Base-by-base conservation (phyloP, 495 filamentous ascomycete species). In the Penicillium longicatenatum region DNA sequence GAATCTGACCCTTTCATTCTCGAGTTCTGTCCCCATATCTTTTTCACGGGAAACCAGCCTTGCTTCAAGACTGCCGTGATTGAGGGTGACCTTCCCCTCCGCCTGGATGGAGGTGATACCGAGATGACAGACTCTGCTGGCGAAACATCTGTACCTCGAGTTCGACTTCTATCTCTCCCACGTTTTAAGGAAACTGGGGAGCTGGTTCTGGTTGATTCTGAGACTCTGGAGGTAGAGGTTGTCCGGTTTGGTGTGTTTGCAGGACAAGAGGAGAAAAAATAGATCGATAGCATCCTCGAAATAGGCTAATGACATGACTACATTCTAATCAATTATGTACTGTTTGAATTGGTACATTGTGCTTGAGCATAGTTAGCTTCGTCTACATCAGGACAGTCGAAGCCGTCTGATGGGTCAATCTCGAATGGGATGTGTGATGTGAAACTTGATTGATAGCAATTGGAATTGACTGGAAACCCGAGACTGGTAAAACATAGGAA, bases 11-110 rank as follows among this genome's bases (percentile, higher is more conserved):
- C 88, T 5, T 96, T 97, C 66, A 86, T 98, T 42, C 74, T 91
- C 20, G 82, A 87, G 52, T 76, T 88, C 39, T 97, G 92, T 57
- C 94, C 94, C 2, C 92, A 97, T 59, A 79, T 98, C 44, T 97
- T 89, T 74, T 91, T 98, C 66, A 85, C 90, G 4, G 94, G 94
- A 17, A 93, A 89, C 62, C 93, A 97, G 67, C 87, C 90, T 12
- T 77, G 79, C 52, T 97, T 94, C 70, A 89, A 87, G 57, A 96
- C 88, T 7, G 81, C 79, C 12, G 70, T 90, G 0, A 88, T 97
- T 50, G 77, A 85, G 50, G 83, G 86, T 10, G 70, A 75, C 12
- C 46, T 60, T 11, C 69, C 75, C 2, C 54, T 74, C 20, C 70
- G 66, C 21, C 51, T 74, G 29, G 68, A 73, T 49, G 76, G 67